Conservation (phyloP, 441 rosid genomes). For the Bocquillonia castaneifolia region DNA sequence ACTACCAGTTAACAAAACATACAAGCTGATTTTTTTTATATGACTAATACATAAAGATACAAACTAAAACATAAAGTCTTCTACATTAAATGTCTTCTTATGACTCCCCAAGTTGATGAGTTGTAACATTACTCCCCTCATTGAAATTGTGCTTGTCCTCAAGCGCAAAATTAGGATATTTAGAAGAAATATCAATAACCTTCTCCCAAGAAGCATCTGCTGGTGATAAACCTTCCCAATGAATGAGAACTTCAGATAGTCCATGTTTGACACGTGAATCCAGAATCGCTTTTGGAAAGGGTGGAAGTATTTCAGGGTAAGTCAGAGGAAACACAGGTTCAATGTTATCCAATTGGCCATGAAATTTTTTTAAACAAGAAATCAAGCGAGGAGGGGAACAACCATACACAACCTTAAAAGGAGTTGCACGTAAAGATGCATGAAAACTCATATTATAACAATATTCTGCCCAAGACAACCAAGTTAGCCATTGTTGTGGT, state of each 20-base stretch:
- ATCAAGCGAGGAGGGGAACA: background rate
- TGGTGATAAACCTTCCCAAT: background rate
- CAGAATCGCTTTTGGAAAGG: background rate
- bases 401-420: background rate
- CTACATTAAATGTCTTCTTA: too few species aligned
- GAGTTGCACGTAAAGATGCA: background rate
- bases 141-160: background rate
- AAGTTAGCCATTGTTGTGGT: background rate
- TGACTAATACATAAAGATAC: too few species aligned
- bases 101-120: too few species aligned
- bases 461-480: background rate
- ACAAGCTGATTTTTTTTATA: too few species aligned
- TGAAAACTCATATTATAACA: background rate
- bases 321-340: background rate
- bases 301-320: accelerated
- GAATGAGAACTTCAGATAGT: accelerated
- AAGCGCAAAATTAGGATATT: background rate
- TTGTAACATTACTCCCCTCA: background rate
- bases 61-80: too few species aligned
- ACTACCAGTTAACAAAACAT: too few species aligned
- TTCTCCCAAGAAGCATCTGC: background rate
- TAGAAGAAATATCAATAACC: background rate
- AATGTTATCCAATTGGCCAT: background rate
- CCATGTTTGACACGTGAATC: background rate
- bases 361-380: background rate